Evolutionary conservation across 1,284 basidiomycete genomes (phyloP), one percentile per base, ranked within the genome.

Genomic region (Microstroma glucosiphilum): DNA sequence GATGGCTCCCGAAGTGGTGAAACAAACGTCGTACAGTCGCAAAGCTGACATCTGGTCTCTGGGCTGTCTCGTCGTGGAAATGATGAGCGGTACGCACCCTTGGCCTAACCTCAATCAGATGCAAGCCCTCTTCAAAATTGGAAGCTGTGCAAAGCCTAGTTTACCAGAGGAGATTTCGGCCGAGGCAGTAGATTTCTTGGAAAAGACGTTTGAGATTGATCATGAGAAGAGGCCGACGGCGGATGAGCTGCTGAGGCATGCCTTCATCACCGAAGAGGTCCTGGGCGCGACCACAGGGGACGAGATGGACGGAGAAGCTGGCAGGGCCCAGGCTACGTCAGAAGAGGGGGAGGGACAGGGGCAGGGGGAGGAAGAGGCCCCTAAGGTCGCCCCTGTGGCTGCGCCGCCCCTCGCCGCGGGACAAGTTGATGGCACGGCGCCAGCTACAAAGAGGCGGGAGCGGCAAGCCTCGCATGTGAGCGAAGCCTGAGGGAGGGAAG

Each of bases 41-140:
- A 96, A 96, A 76, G 93, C 93, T 6, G 96, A 98, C 80, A 96
- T 98, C 59, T 99, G 96, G 96, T 92, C 90, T 74, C 88, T 99
- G 0, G 96, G 96, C 1, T 98, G 96, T 80, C 82, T 98, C 57
- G 89, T 97, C 15, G 92, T 98, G 19, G 96, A 99, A 80, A 99
- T 99, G 96, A 83, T 98, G 62, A 96, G 92, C 0, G 94, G 94
- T 2, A 89, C 92, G 71, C 94, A 96, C 79, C 96, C 96, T 0
- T 98, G 92, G 90, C 90, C 94, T 0, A 89, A 92, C 67, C 83
- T 98, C 26, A 93, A 90, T n/a, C 94, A 98, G 81, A 97, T 97
- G 72, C 75, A 74, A 61, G 73, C 71, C n/a, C 61, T 75, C 26
- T 79, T 78, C 68, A 72, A 76, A 60, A 79, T 79, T 41, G 77